A percentile compares a stretch with the other conserved stretches of the same genome.
These are phyloP conservation scores for Catharanthus roseus DNA, from an alignment of 257 asterid species.

Conservation along the genomic window DNA sequence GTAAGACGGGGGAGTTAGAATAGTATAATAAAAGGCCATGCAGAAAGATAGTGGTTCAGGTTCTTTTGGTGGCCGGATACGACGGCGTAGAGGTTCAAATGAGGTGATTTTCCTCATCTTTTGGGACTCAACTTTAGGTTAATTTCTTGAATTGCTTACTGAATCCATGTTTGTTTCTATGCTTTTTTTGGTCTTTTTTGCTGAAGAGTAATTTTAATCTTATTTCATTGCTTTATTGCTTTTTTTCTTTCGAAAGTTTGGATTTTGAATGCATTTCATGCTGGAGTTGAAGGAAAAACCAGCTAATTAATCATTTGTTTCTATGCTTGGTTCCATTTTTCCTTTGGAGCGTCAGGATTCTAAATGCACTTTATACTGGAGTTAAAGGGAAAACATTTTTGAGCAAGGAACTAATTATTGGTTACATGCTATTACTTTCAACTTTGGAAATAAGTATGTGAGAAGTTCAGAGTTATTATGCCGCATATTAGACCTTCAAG, in stretches of 20 bases:
- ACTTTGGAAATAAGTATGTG: background rate
- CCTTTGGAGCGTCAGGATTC: too few species aligned
- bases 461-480: background rate
- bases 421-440: background rate
- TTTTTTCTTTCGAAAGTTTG: background rate
- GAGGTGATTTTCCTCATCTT: conserved; percentile 52
- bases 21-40: conserved; percentile 36
- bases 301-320: background rate
- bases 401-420: background rate
- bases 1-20: conserved; percentile 7
- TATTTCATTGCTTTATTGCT: background rate
- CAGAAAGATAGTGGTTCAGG: conserved; percentile 67
- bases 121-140: background rate
- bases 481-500: background rate
- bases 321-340: too few species aligned
- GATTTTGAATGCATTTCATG: background rate
- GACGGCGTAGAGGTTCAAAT: conserved; percentile 86
- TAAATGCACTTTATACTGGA: too few species aligned
- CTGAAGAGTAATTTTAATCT: background rate
- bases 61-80: conserved; percentile 56
- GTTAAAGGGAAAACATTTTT: too few species aligned
- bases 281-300: background rate
- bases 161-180: background rate
- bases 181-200: background rate
- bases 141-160: background rate